Evolutionary conservation across 208 protist genomes (phyloP).

Genomic region (Acanthamoeba lenticulata): DNA sequence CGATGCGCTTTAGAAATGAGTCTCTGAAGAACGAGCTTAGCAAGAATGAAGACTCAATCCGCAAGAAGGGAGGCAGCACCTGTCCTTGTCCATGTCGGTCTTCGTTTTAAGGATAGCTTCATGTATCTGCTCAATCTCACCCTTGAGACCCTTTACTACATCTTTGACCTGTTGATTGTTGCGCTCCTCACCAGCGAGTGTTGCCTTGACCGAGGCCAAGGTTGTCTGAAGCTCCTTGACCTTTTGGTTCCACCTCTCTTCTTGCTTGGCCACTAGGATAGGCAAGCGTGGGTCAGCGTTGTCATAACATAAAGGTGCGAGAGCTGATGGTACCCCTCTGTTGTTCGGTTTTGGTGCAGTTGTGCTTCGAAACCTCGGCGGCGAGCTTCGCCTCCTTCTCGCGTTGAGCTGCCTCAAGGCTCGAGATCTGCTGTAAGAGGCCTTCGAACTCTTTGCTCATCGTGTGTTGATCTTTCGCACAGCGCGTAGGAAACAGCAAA

Average conservation of each 20-base stretch:
- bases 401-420: not conserved
- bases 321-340: not conserved
- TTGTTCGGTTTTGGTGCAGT: not conserved
- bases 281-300: not conserved
- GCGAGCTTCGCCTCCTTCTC: slow-evolving; percentile 10
- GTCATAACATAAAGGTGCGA: not conserved
- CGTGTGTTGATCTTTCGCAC: not conserved
- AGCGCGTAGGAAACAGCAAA: not conserved
- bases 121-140: not conserved
- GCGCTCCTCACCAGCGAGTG: not conserved
- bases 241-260: slow-evolving; percentile 46
- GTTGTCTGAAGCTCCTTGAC: slow-evolving; percentile 1
- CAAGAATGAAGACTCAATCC: not conserved
- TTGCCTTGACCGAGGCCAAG: not conserved
- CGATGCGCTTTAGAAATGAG: not conserved
- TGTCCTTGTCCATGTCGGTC: not conserved
- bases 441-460: slow-evolving; percentile 8
- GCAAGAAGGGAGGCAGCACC: not conserved
- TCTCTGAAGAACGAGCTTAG: not conserved
- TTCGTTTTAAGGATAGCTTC: not conserved
- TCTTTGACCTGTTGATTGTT: slow-evolving; percentile 23
- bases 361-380: not conserved
- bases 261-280: not conserved
- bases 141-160: not conserved
- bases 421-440: not conserved